Evolutionary conservation across 2,329 filamentous ascomycete genomes (phyloP).

Genomic region (Aspergillus thermomutatus): DNA sequence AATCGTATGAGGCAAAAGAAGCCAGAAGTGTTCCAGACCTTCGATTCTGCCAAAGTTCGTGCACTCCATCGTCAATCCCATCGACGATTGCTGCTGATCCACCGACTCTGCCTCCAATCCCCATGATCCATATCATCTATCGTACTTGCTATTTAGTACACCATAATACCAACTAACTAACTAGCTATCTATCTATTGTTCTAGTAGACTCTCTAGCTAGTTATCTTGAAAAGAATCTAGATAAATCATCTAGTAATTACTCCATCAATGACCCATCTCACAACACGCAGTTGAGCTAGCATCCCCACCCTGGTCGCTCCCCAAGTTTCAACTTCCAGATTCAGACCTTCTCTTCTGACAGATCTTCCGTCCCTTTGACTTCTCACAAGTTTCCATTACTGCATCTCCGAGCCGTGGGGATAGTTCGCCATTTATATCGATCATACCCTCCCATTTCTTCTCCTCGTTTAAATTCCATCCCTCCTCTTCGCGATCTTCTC

Average conservation of each 20-base stretch:
- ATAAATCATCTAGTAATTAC: background rate
- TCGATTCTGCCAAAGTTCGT: background rate
- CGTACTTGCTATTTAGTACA: background rate
- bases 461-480: conserved; percentile 6
- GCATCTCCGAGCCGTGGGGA: conserved; percentile 9
- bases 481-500: conserved; percentile 11
- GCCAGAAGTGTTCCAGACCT: background rate
- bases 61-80: background rate
- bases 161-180: background rate
- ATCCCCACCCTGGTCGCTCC: conserved; percentile 8
- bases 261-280: background rate
- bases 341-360: conserved; percentile 8
- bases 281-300: background rate
- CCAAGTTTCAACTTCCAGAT: conserved; percentile 7
- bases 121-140: background rate
- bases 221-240: background rate
- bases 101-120: background rate
- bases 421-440: conserved; percentile 12
- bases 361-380: conserved; percentile 7
- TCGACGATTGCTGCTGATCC: background rate
- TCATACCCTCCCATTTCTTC: conserved; percentile 11
- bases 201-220: background rate
- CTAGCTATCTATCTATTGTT: background rate
- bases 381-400: background rate
- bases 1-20: background rate